Base-by-base conservation (phyloP, 192 early-diverging fungal genomes). In the Mycoemilia scoparia region DNA sequence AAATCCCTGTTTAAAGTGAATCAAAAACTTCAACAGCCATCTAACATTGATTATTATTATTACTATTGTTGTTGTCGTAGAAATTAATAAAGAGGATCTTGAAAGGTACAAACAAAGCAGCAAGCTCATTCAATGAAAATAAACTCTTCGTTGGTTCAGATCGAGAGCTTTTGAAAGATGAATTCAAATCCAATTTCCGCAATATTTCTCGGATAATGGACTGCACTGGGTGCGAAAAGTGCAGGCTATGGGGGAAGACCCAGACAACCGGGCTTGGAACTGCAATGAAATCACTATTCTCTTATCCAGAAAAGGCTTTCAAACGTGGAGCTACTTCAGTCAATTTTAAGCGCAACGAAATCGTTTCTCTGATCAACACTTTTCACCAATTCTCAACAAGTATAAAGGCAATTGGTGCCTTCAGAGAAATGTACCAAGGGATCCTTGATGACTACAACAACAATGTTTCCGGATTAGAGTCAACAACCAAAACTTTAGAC, bases 131-230 rank as follows among this genome's bases (percentile, higher is more conserved):
- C 67, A 80, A 99, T 56, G 95, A 96, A 43, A 79, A 56, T 20
- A 51, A 71, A 22, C 54, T 99, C 46, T 99, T 99, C 51, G 43
- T 57, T 13, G 79, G 77, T 9, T 53, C 63, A 14, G 54, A 60
- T n/a, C 65, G 74, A 0, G 34, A 33, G n/a, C 60, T 45, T 23
- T 66, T 95, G 11, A 85, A 86, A 54, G 48, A 70, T 13, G 84
- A 96, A 62, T 86, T 96, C 54, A 74, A 86, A 50, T 66, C 75
- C 17, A 74, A 76, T 43, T 99, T 99, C 64, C 71, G 96, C 36
- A 99, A 99, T 47, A 79, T 99, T 12, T 84, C 92, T 8, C 56
- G 74, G 14, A 93, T 99, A 52, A 96, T 99, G 92, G 96, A 99
- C 62, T 99, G 96, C 52, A 88, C 95, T 15, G 85, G 79, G 1